These are phyloP conservation scores for Populus tremula DNA, from an alignment of 345 rosid genomes.

Conservation along the genomic window DNA sequence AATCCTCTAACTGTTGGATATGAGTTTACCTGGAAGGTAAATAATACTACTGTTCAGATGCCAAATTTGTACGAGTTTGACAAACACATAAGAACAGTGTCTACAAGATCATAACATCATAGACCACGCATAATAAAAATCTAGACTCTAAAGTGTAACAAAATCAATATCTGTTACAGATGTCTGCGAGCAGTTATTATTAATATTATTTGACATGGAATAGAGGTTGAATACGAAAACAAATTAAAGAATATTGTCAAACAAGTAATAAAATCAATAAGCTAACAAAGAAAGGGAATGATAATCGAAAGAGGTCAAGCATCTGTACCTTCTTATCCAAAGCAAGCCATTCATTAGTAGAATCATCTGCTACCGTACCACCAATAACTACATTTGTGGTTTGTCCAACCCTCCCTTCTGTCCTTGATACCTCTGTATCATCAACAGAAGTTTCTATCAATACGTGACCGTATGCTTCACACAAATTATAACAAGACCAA, in stretches of 20 bases:
- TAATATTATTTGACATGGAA: neutral
- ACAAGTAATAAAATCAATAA: neutral
- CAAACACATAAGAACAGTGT: neutral
- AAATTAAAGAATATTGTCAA: neutral
- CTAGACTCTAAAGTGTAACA: neutral
- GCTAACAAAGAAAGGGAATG: neutral
- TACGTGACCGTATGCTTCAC: neutral
- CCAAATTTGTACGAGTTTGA: neutral
- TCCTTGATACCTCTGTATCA: slow-evolving; percentile 76
- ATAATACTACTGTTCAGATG: slow-evolving; percentile 1
- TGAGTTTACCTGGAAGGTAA: slow-evolving; percentile 66
- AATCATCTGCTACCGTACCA: slow-evolving; percentile 89
- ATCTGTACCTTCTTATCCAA: slow-evolving; percentile 84
- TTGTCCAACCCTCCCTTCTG: slow-evolving; percentile 92
- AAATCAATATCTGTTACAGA: neutral
- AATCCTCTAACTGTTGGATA: slow-evolving; percentile 95
- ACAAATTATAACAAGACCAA: neutral
- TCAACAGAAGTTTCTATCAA: slow-evolving; percentile 3
- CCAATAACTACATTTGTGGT: slow-evolving; percentile 92
- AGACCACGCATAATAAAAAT: neutral
- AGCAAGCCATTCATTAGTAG: slow-evolving; percentile 80
- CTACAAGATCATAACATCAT: neutral
- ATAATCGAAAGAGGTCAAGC: neutral
- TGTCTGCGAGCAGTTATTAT: too few species aligned
- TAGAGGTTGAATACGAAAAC: neutral